Conservation (phyloP, 1,284 basidiomycete species). For the Peniophora sp. region DNA sequence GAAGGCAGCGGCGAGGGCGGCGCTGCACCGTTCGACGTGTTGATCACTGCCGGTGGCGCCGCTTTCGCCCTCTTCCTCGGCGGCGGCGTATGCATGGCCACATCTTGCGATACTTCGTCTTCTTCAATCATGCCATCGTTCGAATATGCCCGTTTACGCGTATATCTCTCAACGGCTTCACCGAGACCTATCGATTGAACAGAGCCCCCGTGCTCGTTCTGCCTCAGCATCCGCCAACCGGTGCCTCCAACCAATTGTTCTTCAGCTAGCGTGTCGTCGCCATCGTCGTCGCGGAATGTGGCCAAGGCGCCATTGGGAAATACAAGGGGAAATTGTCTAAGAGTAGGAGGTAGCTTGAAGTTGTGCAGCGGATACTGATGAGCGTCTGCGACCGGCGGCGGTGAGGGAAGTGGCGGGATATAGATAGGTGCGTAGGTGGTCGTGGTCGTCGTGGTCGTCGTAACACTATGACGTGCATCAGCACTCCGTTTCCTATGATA, state of each 20-base stretch:
- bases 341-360: constrained; percentile 58
- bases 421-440: constrained; percentile 79
- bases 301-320: constrained; percentile 74
- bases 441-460: constrained; percentile 79
- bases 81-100: constrained; percentile 47
- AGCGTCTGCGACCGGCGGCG: constrained; percentile 63
- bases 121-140: constrained; percentile 71
- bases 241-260: constrained; percentile 56
- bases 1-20: constrained; percentile 78
- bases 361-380: constrained; percentile 71
- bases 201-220: constrained; percentile 46
- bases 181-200: constrained; percentile 51
- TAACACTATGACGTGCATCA: constrained; percentile 48
- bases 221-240: constrained; percentile 68
- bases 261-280: constrained; percentile 60
- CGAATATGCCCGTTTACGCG: constrained; percentile 67
- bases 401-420: constrained; percentile 60
- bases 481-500: constrained; percentile 12
- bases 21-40: constrained; percentile 49
- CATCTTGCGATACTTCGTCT: constrained; percentile 49
- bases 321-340: constrained; percentile 65
- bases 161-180: constrained; percentile 76
- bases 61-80: constrained; percentile 70
- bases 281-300: constrained; percentile 63
- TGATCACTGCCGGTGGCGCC: constrained; percentile 43